Evolutionary conservation across 495 filamentous ascomycete genomes (phyloP).

Genomic region (Penicillium paradoxum): DNA sequence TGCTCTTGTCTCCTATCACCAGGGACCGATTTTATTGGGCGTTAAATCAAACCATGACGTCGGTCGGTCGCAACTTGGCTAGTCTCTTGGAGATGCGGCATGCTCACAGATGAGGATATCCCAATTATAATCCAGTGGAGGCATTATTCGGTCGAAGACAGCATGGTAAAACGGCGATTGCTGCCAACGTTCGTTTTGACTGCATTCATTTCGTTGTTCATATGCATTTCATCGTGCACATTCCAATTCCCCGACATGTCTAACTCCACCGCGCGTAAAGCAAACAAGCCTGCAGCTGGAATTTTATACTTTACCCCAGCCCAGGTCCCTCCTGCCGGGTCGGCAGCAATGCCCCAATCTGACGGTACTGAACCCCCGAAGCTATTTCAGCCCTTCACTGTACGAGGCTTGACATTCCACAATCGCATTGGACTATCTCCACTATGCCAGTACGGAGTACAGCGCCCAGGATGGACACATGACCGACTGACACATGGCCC

Average conservation of each 20-base stretch:
- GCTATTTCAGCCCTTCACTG: slow-evolving; percentile 59
- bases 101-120: not conserved
- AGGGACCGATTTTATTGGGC: not conserved
- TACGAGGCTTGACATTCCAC: slow-evolving; percentile 54
- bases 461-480: slow-evolving; percentile 55
- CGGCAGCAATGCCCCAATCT: slow-evolving; percentile 54
- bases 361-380: slow-evolving; percentile 55
- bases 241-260: slow-evolving; percentile 1
- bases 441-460: slow-evolving; percentile 65
- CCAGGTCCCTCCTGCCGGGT: slow-evolving; percentile 57
- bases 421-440: slow-evolving; percentile 56
- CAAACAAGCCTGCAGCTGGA: slow-evolving; percentile 41
- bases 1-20: not conserved
- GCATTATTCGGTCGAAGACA: not conserved
- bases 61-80: not conserved
- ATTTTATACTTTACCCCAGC: slow-evolving; percentile 61
- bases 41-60: slow-evolving; percentile 12
- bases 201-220: not conserved
- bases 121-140: slow-evolving; percentile 23
- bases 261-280: slow-evolving; percentile 21
- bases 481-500: slow-evolving; percentile 55
- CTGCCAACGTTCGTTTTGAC: no score
- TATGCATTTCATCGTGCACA: not conserved
- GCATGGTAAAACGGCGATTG: no score
- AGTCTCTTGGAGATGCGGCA: not conserved